A percentile compares a stretch with the other conserved stretches of the same genome.
Conservation (phyloP, 495 filamentous ascomycete species). For the Lineolata rhizophorae region DNA sequence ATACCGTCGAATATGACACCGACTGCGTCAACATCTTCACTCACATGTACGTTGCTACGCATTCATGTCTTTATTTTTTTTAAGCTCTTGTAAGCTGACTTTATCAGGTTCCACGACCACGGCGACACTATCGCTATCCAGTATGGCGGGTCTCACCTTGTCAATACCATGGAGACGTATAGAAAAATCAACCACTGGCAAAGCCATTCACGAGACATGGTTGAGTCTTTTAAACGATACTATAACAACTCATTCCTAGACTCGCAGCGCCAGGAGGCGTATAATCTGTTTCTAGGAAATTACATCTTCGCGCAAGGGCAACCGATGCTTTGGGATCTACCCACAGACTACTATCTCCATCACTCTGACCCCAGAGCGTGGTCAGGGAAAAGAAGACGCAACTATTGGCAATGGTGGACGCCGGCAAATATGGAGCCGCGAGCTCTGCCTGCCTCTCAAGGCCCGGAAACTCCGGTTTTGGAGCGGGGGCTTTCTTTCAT, state of each 20-base stretch:
- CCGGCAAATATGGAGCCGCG: slow-evolving; percentile 42
- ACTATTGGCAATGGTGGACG: slow-evolving; percentile 75
- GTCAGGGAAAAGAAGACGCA: slow-evolving; percentile 35
- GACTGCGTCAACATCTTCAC: slow-evolving; percentile 92
- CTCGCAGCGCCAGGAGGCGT: slow-evolving; percentile 88
- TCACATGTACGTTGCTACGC: slow-evolving; percentile 65
- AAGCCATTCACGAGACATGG: slow-evolving; percentile 92
- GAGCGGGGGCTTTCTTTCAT: slow-evolving; percentile 42
- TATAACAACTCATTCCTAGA: slow-evolving; percentile 98
- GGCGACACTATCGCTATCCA: slow-evolving; percentile 95
- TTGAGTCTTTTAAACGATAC: slow-evolving; percentile 96
- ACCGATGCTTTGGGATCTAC: slow-evolving; percentile 92
- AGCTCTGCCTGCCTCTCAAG: slow-evolving; percentile 13
- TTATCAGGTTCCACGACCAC: slow-evolving; percentile 47
- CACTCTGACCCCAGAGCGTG: slow-evolving; percentile 61
- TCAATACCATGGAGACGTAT: slow-evolving; percentile 98
- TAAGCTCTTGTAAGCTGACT: neutral
- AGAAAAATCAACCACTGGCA: slow-evolving; percentile 98
- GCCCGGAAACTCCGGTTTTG: slow-evolving; percentile 11
- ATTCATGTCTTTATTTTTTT: neutral
- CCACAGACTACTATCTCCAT: slow-evolving; percentile 92
- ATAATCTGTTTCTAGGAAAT: slow-evolving; percentile 93
- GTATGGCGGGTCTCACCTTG: slow-evolving; percentile 90
- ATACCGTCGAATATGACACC: slow-evolving; percentile 73
- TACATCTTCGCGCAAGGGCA: slow-evolving; percentile 81